Conservation (phyloP, 2,329 filamentous ascomycete genomes). For the Ophiostoma tasmaniense region DNA sequence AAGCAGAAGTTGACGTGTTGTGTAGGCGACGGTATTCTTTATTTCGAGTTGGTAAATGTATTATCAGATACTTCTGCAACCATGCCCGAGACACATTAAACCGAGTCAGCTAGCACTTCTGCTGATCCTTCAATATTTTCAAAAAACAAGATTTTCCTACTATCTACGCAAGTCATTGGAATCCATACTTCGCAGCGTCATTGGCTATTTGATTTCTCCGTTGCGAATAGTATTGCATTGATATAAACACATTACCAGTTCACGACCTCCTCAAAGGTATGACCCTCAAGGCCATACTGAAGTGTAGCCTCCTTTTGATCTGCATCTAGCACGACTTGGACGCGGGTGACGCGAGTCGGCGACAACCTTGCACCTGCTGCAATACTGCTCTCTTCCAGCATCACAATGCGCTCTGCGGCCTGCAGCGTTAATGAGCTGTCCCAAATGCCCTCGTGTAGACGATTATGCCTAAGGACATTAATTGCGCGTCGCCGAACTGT, state of each 20-base stretch:
- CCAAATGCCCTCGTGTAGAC: slow-evolving; percentile 18
- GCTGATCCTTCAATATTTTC: too few relatives aligned
- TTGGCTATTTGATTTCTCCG: not conserved
- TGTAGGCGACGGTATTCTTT: not conserved
- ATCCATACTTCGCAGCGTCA: not conserved
- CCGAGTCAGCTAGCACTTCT: not conserved
- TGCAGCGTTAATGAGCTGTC: slow-evolving; percentile 8
- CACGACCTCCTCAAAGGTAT: not conserved
- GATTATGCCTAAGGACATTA: slow-evolving; percentile 4
- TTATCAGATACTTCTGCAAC: not conserved
- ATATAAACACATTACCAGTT: not conserved
- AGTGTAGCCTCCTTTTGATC: not conserved
- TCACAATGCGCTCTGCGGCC: slow-evolving; percentile 9
- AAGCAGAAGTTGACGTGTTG: slow-evolving; percentile 9
- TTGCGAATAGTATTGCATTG: not conserved
- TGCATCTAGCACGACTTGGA: not conserved
- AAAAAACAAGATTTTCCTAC: too few relatives aligned
- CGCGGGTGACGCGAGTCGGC: not conserved
- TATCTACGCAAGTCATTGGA: not conserved
- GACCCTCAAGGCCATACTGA: not conserved
- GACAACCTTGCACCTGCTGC: not conserved
- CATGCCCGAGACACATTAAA: not conserved
- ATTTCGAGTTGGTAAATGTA: not conserved
- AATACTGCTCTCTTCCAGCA: slow-evolving; percentile 4
- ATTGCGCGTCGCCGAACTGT: slow-evolving; percentile 14